These are phyloP conservation scores for Aspergillus affinis DNA, from an alignment of 495 filamentous ascomycete species.

Conservation along the genomic window DNA sequence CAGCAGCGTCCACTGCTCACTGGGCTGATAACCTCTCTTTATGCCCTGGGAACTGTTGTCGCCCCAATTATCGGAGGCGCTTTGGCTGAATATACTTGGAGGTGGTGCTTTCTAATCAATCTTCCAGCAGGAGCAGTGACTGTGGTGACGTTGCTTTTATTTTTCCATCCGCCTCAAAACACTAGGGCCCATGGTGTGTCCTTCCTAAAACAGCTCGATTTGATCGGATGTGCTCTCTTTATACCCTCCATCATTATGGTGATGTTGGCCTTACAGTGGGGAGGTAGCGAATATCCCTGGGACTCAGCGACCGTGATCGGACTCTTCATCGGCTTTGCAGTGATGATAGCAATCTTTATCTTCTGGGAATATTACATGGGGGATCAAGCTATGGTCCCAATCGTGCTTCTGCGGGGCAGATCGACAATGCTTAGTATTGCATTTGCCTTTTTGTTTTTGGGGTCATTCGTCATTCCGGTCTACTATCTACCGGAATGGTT, in stretches of 20 bases:
- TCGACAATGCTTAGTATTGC: conserved; percentile 13
- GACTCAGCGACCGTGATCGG: conserved; percentile 49
- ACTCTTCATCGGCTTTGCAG: conserved; percentile 47
- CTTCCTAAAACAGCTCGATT: conserved; percentile 30
- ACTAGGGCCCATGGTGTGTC: not conserved
- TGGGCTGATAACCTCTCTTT: conserved; percentile 13
- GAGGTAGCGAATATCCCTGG: conserved; percentile 54
- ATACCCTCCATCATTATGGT: conserved; percentile 52
- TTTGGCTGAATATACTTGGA: conserved; percentile 56
- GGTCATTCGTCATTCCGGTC: conserved; percentile 24
- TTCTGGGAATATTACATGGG: conserved; percentile 46
- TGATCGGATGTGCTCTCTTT: conserved; percentile 51
- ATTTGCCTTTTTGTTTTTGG: conserved; percentile 23
- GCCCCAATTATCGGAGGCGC: conserved; percentile 54
- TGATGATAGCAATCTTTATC: conserved; percentile 47
- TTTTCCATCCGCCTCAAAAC: conserved; percentile 33
- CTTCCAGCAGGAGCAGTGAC: conserved; percentile 58
- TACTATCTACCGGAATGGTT: conserved; percentile 41
- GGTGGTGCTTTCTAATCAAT: conserved; percentile 76
- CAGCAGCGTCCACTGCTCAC: conserved; percentile 15
- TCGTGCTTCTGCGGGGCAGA: not conserved
- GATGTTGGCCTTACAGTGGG: conserved; percentile 62
- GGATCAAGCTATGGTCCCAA: conserved; percentile 51
- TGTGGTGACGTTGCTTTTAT: conserved; percentile 45
- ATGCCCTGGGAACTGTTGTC: conserved; percentile 27